A percentile compares a stretch with the other conserved stretches of the same genome.
Conservation (phyloP, 768 basidiomycete species). For the Tricholoma sp. region DNA sequence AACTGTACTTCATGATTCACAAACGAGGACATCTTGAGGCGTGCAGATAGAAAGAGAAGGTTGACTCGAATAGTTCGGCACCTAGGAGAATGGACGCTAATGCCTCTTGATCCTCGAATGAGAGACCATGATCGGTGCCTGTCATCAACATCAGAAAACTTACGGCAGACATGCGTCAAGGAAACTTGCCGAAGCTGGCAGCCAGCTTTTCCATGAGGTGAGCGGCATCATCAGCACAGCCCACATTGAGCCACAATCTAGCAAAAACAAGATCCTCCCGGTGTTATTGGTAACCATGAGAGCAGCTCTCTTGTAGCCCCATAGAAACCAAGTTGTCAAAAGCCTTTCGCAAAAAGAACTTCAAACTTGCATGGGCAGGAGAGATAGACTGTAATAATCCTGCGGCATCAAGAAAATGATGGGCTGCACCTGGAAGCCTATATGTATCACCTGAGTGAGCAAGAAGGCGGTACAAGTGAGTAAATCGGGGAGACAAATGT, state of each 20-base stretch:
- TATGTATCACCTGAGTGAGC: conserved; percentile 43
- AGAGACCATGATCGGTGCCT: conserved; percentile 47
- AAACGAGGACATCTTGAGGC: conserved; percentile 52
- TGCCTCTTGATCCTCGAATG: conserved; percentile 59
- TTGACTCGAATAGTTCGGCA: conserved; percentile 49
- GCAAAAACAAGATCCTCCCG: conserved; percentile 65
- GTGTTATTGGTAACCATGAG: conserved; percentile 74
- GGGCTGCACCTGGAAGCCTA: conserved; percentile 54
- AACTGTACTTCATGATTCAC: conserved; percentile 61
- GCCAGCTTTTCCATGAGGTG: conserved; percentile 68
- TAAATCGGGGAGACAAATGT: conserved; percentile 46
- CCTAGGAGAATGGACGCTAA: conserved; percentile 58
- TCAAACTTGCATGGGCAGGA: conserved; percentile 64
- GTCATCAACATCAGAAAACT: conserved; percentile 10
- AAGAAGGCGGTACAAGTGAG: conserved; percentile 62
- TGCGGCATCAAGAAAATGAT: conserved; percentile 63
- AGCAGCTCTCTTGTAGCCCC: conserved; percentile 59
- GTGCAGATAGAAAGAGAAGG: conserved; percentile 75
- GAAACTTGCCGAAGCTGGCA: conserved; percentile 63
- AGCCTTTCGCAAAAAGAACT: conserved; percentile 59
- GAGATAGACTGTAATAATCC: conserved; percentile 66
- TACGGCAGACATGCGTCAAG: conserved; percentile 9
- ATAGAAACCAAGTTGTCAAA: conserved; percentile 60
- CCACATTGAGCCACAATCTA: conserved; percentile 58
- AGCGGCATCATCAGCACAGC: conserved; percentile 70